Conservation (phyloP, 176 grass and related monocot genomes). For the Guadua angustifolia region DNA sequence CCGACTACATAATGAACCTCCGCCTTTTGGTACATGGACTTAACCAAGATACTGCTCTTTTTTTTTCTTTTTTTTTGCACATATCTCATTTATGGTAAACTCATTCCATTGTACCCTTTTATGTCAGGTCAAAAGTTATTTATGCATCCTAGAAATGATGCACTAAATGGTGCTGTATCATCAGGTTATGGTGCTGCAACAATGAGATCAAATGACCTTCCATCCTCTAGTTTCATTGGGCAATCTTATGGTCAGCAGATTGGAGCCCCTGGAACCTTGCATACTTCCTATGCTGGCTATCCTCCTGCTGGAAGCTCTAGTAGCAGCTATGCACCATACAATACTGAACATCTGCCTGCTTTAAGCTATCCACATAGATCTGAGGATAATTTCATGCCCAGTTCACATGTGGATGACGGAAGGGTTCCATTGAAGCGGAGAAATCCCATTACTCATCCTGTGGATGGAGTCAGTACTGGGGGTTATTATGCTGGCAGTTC, state of each 20-base stretch:
- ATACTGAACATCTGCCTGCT: slow-evolving; percentile 33
- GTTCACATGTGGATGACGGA: slow-evolving; percentile 50
- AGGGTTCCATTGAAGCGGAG: slow-evolving; percentile 61
- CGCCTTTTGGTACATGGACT: slow-evolving; percentile 50
- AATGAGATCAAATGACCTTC: slow-evolving; percentile 47
- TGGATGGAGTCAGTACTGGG: slow-evolving; percentile 31
- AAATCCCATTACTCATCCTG: slow-evolving; percentile 51
- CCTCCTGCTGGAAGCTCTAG: slow-evolving; percentile 56
- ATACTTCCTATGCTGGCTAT: slow-evolving; percentile 44
- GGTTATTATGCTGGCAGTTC: slow-evolving; percentile 52
- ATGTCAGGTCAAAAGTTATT: slow-evolving; percentile 56
- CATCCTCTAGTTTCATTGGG: slow-evolving; percentile 38
- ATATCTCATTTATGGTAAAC: slow-evolving; percentile 16
- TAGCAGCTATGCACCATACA: slow-evolving; percentile 46
- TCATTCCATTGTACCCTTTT: slow-evolving; percentile 32
- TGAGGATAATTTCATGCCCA: slow-evolving; percentile 49
- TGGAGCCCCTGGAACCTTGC: slow-evolving; percentile 45
- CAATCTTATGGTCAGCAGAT: slow-evolving; percentile 48
- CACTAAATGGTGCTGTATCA: slow-evolving; percentile 30
- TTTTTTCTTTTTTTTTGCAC: not conserved
- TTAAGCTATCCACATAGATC: slow-evolving; percentile 51
- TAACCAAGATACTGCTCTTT: not conserved
- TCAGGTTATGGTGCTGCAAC: slow-evolving; percentile 32
- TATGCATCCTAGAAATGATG: slow-evolving; percentile 54
- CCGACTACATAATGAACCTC: slow-evolving; percentile 46